These are phyloP conservation scores for Ascochyta koolunga DNA, from an alignment of 2,329 filamentous ascomycete genomes.

Conservation along the genomic window DNA sequence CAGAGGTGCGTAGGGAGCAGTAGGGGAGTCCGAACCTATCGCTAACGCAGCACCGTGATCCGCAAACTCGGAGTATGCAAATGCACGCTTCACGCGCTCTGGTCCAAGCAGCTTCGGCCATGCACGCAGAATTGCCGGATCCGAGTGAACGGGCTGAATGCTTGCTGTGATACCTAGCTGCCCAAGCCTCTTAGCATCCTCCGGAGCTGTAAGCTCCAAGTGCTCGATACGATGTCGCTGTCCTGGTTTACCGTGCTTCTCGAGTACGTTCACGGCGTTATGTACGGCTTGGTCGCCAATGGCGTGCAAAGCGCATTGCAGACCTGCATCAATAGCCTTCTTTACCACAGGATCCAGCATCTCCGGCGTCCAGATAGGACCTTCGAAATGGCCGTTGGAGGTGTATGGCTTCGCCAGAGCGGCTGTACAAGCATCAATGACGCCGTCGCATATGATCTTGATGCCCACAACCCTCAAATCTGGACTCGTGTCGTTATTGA, in stretches of 20 bases:
- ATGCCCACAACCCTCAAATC: conserved; percentile 63
- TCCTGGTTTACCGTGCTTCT: conserved; percentile 49
- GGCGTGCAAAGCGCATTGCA: conserved; percentile 69
- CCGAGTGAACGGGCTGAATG: conserved; percentile 92
- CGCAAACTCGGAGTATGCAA: conserved; percentile 68
- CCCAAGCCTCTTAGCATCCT: conserved; percentile 64
- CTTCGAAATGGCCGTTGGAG: conserved; percentile 52
- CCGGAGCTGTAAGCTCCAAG: conserved; percentile 62
- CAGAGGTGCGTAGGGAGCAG: conserved; percentile 61
- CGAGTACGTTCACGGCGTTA: conserved; percentile 64
- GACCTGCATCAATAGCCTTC: conserved; percentile 58
- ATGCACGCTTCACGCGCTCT: conserved; percentile 62
- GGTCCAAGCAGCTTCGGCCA: conserved; percentile 65
- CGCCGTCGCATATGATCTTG: conserved; percentile 70
- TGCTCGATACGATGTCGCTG: conserved; percentile 69
- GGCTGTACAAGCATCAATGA: conserved; percentile 70
- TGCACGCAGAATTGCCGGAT: conserved; percentile 68
- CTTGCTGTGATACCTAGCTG: conserved; percentile 75
- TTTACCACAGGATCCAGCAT: conserved; percentile 61
- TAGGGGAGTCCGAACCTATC: conserved; percentile 65
- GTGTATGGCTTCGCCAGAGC: conserved; percentile 65
- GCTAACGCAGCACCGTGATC: conserved; percentile 60
- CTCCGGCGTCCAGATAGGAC: conserved; percentile 61
- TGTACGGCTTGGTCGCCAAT: conserved; percentile 67
- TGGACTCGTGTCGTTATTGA: conserved; percentile 53